Percentiles rank a stretch among this genome's conserved stretches.
Evolutionary conservation across 495 filamentous ascomycete genomes (phyloP).

Genomic region (Aspergillus ellipticus): DNA sequence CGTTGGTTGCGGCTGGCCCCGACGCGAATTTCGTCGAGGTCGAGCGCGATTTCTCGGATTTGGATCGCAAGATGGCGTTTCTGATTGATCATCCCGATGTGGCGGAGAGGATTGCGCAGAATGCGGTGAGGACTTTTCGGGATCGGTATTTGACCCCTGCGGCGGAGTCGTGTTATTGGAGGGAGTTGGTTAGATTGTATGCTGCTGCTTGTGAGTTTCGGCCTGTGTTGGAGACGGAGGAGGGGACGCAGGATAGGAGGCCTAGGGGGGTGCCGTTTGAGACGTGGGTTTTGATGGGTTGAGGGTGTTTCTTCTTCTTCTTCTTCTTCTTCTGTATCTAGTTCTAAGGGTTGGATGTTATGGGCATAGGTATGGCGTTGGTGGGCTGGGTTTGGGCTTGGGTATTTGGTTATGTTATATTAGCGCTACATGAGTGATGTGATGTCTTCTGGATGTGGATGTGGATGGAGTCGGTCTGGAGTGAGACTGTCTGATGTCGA

Average conservation of each 20-base stretch:
- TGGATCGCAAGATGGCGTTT: slow-evolving; percentile 49
- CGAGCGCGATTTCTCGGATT: slow-evolving; percentile 49
- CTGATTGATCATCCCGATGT: slow-evolving; percentile 45
- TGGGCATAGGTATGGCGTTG: background rate
- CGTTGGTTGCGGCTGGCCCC: slow-evolving; percentile 41
- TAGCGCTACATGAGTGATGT: background rate
- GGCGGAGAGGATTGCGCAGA: slow-evolving; percentile 54
- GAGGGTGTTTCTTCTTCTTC: background rate
- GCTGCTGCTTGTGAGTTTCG: slow-evolving; percentile 40
- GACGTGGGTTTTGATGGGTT: slow-evolving; percentile 31
- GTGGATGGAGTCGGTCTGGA: too few relatives aligned
- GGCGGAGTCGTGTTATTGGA: slow-evolving; percentile 60
- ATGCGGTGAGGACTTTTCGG: slow-evolving; percentile 50
- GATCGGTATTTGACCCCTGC: slow-evolving; percentile 60
- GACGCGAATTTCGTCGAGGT: slow-evolving; percentile 61
- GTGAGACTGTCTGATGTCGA: too few relatives aligned
- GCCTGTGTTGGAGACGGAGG: slow-evolving; percentile 29
- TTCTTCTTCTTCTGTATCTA: background rate
- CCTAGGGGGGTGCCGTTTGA: slow-evolving; percentile 37
- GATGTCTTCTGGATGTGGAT: too few relatives aligned
- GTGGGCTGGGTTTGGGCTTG: background rate
- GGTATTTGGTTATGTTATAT: background rate
- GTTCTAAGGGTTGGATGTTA: too few relatives aligned
- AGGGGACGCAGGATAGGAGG: slow-evolving; percentile 28
- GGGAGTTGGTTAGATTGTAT: slow-evolving; percentile 49